Conservation (phyloP, 176 grass and related monocot genomes). For the Puya raimondii region DNA sequence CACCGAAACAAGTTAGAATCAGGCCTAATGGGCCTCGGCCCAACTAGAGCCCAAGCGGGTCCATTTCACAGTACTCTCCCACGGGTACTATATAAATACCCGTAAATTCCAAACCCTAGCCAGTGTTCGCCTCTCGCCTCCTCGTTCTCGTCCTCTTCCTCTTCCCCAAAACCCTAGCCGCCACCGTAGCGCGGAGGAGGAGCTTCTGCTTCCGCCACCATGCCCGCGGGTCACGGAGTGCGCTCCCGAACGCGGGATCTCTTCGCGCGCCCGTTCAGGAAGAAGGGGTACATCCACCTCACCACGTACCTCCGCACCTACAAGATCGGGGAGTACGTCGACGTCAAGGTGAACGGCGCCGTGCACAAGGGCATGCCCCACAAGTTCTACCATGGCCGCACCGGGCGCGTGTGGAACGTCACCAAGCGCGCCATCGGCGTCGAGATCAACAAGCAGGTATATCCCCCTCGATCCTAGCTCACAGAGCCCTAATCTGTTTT, state of each 20-base stretch:
- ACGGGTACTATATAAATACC: neutral
- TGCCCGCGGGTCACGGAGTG: slow-evolving; percentile 6
- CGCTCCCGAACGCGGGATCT: slow-evolving; percentile 6
- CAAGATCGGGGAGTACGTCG: slow-evolving; percentile 8
- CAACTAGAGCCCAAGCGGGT: too few relatives aligned
- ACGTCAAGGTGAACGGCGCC: slow-evolving; percentile 14
- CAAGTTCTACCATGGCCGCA: slow-evolving; percentile 12
- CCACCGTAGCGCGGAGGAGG: neutral
- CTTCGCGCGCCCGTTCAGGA: slow-evolving; percentile 4
- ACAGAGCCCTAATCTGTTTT: too few relatives aligned
- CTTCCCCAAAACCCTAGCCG: neutral
- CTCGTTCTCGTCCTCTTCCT: neutral
- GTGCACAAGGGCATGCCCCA: slow-evolving; percentile 12
- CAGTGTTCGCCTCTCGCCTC: neutral
- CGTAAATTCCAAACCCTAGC: neutral
- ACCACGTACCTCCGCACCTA: slow-evolving; percentile 10
- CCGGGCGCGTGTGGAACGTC: slow-evolving; percentile 6
- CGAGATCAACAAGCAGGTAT: slow-evolving; percentile 12
- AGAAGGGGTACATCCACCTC: slow-evolving; percentile 5
- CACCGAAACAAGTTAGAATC: too few relatives aligned
- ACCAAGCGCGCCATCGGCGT: slow-evolving; percentile 9
- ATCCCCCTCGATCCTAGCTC: too few relatives aligned
- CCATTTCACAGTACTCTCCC: neutral
- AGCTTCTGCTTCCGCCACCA: neutral
- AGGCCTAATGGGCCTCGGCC: too few relatives aligned